Evolutionary conservation across 2,329 filamentous ascomycete species (phyloP), one percentile per base, ranked within the genome.

Genomic region (Verticillium nubilum): DNA sequence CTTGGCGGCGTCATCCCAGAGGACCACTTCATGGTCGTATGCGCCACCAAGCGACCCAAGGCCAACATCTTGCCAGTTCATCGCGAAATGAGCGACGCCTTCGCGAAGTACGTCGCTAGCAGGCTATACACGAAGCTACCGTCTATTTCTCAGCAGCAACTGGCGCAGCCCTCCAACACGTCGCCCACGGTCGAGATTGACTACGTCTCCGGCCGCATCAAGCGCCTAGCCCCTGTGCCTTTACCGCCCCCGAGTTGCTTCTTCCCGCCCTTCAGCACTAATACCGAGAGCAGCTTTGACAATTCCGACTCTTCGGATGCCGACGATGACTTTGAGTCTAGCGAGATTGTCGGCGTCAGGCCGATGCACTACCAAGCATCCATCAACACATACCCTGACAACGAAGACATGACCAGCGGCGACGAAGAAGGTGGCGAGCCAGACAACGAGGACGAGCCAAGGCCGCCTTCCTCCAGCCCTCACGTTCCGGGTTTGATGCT

Each of bases 1-100:
- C 68, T 88, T 0, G 84, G 82, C 5, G 84, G 84, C 15, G 80
- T 86, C 0, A 72, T 79, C 27, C 85, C 86, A 0, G 84, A 87
- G n/a, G 86, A 88, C 62, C 85, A 88, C 62, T 88, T 88, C 61
- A 75, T 80, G 47, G 73, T 87, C 0, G 74, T 80, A 2, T 84
- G 87, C 2, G 76, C 76, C 2, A 85, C 83, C 0, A 76, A 72
- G 47, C 74, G 81, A 17, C 70, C 75, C 0, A 78, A 72, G 27
- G 62, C 65, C n/a, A 50, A 50, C 42, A 12, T 13, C n/a, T 1
- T 25, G 35, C 35, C 35, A 15, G 35, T 12, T 50, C 42, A 23
- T 23, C n/a, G 35, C 15, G 15, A 42, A 23, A 42, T 42, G 35
- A 19, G 10, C 19, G n/a, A 25, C 6, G 10, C 9, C 7, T 25